Base-by-base conservation (phyloP, 495 filamentous ascomycete genomes). In the Penicillium canariense region DNA sequence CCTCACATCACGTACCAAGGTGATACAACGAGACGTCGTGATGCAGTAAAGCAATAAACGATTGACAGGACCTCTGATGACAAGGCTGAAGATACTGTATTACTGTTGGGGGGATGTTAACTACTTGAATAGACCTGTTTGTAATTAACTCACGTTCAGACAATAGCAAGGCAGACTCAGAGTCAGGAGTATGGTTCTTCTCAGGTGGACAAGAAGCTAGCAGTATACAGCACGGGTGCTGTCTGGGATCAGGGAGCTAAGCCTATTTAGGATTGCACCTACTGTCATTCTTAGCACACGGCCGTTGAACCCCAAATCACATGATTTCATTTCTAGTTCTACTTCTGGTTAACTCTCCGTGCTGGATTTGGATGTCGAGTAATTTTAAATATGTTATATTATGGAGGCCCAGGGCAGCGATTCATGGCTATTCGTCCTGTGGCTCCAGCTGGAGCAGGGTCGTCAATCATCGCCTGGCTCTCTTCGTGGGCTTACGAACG, bases 41-140 rank as follows among this genome's bases (percentile, higher is more conserved):
- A 20, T 40, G 23, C 22, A 30, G 43, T 28, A 8, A 46, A 46
- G 43, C 22, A 46, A 46, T 30, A 15, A 8, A 46, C 43, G 43
- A 46, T 46, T 46, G 43, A 46, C 7, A 46, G 43, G 43, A 46
- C 43, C 43, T 46, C 43, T 46, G 43, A 46, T 46, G 43, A 40
- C 36, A 40, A 40, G 36, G 36, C 36, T 40, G 36, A 40, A 46
- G 22, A 28, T n/a, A n/a, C n/a, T n/a, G n/a, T n/a, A n/a, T n/a
- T 27, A 46, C 43, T 28, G 43, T 23, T 46, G 0, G 22, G 43
- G 20, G 23, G 43, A 30, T 46, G 30, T 32, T 32, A 32, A 12
- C 30, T 32, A 32, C 30, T 32, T 46, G 25, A 46, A 46, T 46
- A 46, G 14, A 46, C 43, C 22, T 46, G 43, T 46, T 46, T 46